Base-by-base conservation (phyloP, 2,329 filamentous ascomycete species). In the Stagonosporopsis rhizophila region DNA sequence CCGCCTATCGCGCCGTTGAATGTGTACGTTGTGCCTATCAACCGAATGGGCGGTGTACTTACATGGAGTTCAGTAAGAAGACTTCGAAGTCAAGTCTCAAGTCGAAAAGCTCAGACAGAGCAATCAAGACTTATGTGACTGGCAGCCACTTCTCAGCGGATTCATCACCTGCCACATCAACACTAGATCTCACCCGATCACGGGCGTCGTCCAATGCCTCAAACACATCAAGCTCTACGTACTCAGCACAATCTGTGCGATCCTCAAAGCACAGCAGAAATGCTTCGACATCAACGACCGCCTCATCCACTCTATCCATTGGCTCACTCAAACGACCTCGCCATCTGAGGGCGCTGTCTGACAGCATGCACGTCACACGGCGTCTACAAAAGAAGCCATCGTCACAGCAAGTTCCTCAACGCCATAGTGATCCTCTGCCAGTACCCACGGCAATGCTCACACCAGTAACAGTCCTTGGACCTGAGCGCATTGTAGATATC, bases 401-500 rank as follows among this genome's bases (percentile, higher is more conserved):
- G 4, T 46, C 56, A 3, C 46, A 53, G 25, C 45, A 56, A 4
- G 17, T 49, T 5, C 49, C 34, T 38, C 48, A 58, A 32, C 44
- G 49, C 15, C 49, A 49, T 8, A 58, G 55, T 35, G 38, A 57
- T 28, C 48, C 54, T 12, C 22, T 58, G n/a, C 34, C 49, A 4
- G 49, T 45, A 20, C 48, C 49, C 4, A 37, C 55, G 20, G 23
- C 55, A n/a, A 58, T 58, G 48, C 48, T 58, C 19, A 46, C 42
- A 17, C 55, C 55, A 12, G 53, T 56, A 15, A 56, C 53, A 17
- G 44, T 56, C 3, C 42, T 56, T 32, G 53, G 53, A 9, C 53
- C 53, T 28, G 55, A 58, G 49, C 55, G 55, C 28, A 23, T 58
- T 44, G 19, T 44, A 39, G 60, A 67, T 22, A 55, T 58, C 37